phyloP scores from a whole-genome alignment of 2,329 filamentous ascomycete genomes.

The Xylariaceae sp. region DNA sequence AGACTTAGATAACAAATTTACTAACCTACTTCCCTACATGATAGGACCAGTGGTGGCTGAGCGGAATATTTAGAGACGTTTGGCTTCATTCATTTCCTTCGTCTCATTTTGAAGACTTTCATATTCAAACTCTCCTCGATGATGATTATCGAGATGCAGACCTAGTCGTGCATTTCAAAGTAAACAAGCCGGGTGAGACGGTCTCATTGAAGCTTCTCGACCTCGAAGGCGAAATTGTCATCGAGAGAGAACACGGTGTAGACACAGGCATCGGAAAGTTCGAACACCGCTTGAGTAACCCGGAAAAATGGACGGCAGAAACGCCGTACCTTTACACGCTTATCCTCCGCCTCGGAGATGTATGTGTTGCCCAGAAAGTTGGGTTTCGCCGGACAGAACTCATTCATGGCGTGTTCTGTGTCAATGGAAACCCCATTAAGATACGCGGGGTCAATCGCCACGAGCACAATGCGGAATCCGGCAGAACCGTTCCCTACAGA shows the following conservation, averaged over 20 bases:
- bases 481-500: slow-evolving; percentile 66
- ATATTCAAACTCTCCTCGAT: slow-evolving; percentile 62
- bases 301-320: slow-evolving; percentile 73
- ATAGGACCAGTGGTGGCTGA: slow-evolving; percentile 73
- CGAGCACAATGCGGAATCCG: slow-evolving; percentile 70
- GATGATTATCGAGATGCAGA: slow-evolving; percentile 59
- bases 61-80: slow-evolving; percentile 73
- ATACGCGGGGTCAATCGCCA: slow-evolving; percentile 74
- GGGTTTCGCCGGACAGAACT: slow-evolving; percentile 71
- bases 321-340: slow-evolving; percentile 67
- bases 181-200: slow-evolving; percentile 45
- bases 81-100: slow-evolving; percentile 67
- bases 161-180: slow-evolving; percentile 53
- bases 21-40: slow-evolving; percentile 13
- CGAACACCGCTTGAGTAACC: slow-evolving; percentile 51
- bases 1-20: neutral
- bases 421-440: slow-evolving; percentile 70
- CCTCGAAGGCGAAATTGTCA: slow-evolving; percentile 39
- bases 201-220: slow-evolving; percentile 48
- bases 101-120: slow-evolving; percentile 62
- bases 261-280: slow-evolving; percentile 51
- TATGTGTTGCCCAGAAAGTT: slow-evolving; percentile 59
- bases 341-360: slow-evolving; percentile 45
- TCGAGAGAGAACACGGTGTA: slow-evolving; percentile 34
- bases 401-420: slow-evolving; percentile 64